phyloP scores from a whole-genome alignment of 345 rosid genomes.

The Anacardium occidentale region DNA sequence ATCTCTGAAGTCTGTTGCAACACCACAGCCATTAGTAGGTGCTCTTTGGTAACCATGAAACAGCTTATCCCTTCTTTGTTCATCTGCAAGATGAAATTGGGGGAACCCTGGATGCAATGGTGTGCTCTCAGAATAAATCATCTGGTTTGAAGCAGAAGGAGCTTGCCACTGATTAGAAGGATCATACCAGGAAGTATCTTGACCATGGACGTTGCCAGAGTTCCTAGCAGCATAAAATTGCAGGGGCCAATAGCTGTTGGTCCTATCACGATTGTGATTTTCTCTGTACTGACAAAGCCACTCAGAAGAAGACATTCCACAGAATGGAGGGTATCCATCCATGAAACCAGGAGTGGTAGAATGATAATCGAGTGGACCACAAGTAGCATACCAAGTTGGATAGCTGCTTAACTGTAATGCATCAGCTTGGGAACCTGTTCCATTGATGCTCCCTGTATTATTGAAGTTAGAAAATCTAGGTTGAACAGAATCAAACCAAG shows the following conservation, averaged over 20 bases:
- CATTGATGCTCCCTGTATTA: constrained; percentile 26
- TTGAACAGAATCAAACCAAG: constrained; percentile 45
- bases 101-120: constrained; percentile 27
- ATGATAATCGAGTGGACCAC: constrained; percentile 30
- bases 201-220: constrained; percentile 31
- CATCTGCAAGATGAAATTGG: constrained; percentile 29
- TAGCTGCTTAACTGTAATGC: constrained; percentile 30
- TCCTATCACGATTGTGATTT: constrained; percentile 48
- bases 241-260: constrained; percentile 30
- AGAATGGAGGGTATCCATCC: constrained; percentile 45
- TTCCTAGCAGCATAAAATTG: constrained; percentile 37
- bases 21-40: constrained; percentile 47
- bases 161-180: constrained; percentile 47
- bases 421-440: constrained; percentile 34
- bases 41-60: constrained; percentile 47
- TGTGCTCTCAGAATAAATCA: constrained; percentile 28
- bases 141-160: constrained; percentile 43
- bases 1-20: constrained; percentile 29
- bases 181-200: constrained; percentile 40
- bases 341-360: constrained; percentile 32
- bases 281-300: constrained; percentile 95
- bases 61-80: constrained; percentile 40
- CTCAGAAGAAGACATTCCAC: constrained; percentile 75
- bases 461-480: constrained; percentile 24
- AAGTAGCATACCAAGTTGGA: constrained; percentile 35